phyloP scores from a whole-genome alignment of 2,329 filamentous ascomycete genomes.

The Nemania abortiva region DNA sequence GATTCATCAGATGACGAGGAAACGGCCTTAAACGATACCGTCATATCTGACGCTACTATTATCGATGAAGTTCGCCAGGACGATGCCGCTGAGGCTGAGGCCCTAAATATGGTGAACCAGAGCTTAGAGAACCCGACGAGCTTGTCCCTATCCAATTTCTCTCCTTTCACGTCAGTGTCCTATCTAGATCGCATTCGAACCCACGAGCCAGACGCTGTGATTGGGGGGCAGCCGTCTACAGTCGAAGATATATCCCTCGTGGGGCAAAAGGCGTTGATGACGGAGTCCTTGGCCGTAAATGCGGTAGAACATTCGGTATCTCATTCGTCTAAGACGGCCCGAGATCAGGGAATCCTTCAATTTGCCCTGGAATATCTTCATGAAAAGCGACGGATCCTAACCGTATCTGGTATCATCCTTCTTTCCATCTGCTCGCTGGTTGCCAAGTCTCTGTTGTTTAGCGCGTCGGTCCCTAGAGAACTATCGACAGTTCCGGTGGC shows the following conservation, averaged over 20 bases:
- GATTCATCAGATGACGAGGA: constrained; percentile 58
- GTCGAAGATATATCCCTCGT: constrained; percentile 7
- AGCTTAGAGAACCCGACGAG: constrained; percentile 52
- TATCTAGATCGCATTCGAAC: constrained; percentile 30
- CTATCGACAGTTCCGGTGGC: constrained; percentile 52
- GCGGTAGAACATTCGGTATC: constrained; percentile 9
- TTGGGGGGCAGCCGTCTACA: constrained; percentile 16
- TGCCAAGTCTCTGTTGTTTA: constrained; percentile 42
- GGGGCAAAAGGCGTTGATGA: constrained; percentile 10
- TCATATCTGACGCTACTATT: constrained; percentile 36
- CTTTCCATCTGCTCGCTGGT: constrained; percentile 41
- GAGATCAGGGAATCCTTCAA: constrained; percentile 11
- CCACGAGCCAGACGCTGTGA: constrained; percentile 25
- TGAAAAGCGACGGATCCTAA: constrained; percentile 38
- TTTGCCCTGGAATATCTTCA: constrained; percentile 27
- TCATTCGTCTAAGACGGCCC: constrained; percentile 6
- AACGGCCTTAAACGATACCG: constrained; percentile 40
- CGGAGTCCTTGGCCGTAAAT: background rate
- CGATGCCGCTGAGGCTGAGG: constrained; percentile 46
- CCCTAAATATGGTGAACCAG: constrained; percentile 44
- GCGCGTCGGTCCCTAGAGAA: constrained; percentile 39
- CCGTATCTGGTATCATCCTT: constrained; percentile 39
- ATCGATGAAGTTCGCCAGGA: constrained; percentile 40
- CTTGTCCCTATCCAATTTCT: constrained; percentile 46
- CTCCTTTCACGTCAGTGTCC: constrained; percentile 36